Percentiles rank a stretch among this genome's conserved stretches.
phyloP scores from a whole-genome alignment of 768 basidiomycete species.

The Fibroporia radiculosa region DNA sequence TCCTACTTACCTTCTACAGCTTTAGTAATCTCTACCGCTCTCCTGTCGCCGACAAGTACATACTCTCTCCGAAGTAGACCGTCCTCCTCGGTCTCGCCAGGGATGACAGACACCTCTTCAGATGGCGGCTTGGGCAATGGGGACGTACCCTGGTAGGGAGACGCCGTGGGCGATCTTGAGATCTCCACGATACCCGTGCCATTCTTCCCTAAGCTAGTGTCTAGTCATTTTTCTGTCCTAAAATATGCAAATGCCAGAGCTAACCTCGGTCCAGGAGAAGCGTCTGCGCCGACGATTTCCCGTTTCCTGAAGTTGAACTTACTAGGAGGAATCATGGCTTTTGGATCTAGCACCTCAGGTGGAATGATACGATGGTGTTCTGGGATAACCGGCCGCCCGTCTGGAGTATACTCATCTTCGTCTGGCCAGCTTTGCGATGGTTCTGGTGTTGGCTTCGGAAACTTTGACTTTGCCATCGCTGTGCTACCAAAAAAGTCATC shows the following conservation, averaged over 20 bases:
- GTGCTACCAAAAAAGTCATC: conserved; percentile 87
- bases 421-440: conserved; percentile 14
- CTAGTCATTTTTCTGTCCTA: not conserved
- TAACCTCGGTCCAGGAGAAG: conserved; percentile 1
- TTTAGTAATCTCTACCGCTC: conserved; percentile 86
- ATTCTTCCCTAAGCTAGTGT: not conserved
- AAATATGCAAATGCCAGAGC: not conserved
- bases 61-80: conserved; percentile 80
- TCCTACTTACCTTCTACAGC: conserved; percentile 74
- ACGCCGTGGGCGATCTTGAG: conserved; percentile 3
- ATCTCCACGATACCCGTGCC: conserved; percentile 2
- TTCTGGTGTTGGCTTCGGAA: conserved; percentile 45
- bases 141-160: not conserved
- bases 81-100: conserved; percentile 81
- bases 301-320: conserved; percentile 61
- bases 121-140: conserved; percentile 26
- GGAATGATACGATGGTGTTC: conserved; percentile 70
- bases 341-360: conserved; percentile 73
- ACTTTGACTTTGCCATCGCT: conserved; percentile 72
- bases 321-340: conserved; percentile 75
- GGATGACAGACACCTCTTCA: conserved; percentile 61
- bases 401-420: conserved; percentile 17
- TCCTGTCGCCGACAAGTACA: conserved; percentile 85
- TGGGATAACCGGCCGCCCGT: conserved; percentile 44
- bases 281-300: not conserved